Conservation (phyloP, 2,329 filamentous ascomycete species). For the Fusarium haematococcum region DNA sequence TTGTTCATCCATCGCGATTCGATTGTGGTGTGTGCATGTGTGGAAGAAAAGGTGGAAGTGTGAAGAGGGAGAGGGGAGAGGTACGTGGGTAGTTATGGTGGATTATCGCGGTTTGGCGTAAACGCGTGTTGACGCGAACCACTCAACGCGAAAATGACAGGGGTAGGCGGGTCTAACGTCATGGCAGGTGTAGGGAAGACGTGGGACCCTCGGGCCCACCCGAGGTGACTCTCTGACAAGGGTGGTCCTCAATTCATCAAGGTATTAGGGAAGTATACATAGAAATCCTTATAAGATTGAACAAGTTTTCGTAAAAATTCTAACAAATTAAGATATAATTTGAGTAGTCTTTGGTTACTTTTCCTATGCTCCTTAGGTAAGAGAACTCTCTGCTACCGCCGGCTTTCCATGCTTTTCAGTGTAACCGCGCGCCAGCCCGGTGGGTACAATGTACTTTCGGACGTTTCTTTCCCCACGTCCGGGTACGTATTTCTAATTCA, state of each 20-base stretch:
- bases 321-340: neutral
- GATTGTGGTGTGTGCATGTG: neutral
- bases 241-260: neutral
- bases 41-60: neutral
- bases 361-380: neutral
- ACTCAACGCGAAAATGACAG: constrained; percentile 38
- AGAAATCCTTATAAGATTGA: neutral
- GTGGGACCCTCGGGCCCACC: constrained; percentile 15
- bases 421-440: no score
- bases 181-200: constrained; percentile 29
- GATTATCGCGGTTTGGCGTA: constrained; percentile 29
- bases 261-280: neutral
- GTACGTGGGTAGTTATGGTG: constrained; percentile 11
- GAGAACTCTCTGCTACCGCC: neutral
- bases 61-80: constrained; percentile 3
- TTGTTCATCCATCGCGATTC: constrained; percentile 59
- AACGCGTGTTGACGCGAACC: constrained; percentile 42
- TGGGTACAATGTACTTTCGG: neutral
- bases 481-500: constrained; percentile 4
- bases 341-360: neutral
- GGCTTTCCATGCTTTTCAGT: neutral
- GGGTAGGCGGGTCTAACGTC: constrained; percentile 20
- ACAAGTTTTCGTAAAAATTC: neutral
- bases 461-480: constrained; percentile 2
- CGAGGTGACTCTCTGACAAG: neutral